Evolutionary conservation across 306 rosid genomes (phyloP).

Genomic region (Castanea mollissima): DNA sequence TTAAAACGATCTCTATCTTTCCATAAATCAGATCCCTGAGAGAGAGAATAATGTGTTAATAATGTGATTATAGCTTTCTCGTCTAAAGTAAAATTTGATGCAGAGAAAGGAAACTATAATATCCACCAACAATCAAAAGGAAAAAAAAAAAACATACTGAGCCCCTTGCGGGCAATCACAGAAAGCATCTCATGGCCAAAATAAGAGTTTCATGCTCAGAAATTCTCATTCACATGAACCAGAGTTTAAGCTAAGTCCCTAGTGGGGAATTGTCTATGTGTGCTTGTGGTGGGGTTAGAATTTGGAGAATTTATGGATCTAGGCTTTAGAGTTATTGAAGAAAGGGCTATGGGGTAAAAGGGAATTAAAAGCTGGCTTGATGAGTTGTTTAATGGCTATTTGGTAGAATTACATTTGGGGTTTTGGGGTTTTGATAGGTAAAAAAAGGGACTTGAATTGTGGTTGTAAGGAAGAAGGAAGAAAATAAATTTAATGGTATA

Average conservation of each 20-base stretch:
- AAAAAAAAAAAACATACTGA: not conserved
- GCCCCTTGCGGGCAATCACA: not conserved
- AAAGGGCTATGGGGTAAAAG: too few relatives aligned
- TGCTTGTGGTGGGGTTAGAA: too few relatives aligned
- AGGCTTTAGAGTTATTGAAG: too few relatives aligned
- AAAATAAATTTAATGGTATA: too few relatives aligned
- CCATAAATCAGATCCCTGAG: slow-evolving; percentile 89
- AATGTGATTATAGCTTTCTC: not conserved
- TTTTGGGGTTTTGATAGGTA: too few relatives aligned
- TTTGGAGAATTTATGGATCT: too few relatives aligned
- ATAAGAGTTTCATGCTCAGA: not conserved
- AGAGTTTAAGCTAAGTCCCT: not conserved
- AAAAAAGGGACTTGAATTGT: too few relatives aligned
- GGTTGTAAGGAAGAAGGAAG: too few relatives aligned
- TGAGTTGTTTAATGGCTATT: too few relatives aligned
- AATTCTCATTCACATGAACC: not conserved
- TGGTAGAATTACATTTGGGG: too few relatives aligned
- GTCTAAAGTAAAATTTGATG: not conserved
- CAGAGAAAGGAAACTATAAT: not conserved
- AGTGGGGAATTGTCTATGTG: too few relatives aligned
- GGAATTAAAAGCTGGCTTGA: too few relatives aligned
- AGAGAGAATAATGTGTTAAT: not conserved
- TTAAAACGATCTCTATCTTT: slow-evolving; percentile 63
- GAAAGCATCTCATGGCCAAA: not conserved
- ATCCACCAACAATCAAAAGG: not conserved